Evolutionary conservation across 768 basidiomycete genomes (phyloP).

Genomic region (Rhizopogon vinicolor): DNA sequence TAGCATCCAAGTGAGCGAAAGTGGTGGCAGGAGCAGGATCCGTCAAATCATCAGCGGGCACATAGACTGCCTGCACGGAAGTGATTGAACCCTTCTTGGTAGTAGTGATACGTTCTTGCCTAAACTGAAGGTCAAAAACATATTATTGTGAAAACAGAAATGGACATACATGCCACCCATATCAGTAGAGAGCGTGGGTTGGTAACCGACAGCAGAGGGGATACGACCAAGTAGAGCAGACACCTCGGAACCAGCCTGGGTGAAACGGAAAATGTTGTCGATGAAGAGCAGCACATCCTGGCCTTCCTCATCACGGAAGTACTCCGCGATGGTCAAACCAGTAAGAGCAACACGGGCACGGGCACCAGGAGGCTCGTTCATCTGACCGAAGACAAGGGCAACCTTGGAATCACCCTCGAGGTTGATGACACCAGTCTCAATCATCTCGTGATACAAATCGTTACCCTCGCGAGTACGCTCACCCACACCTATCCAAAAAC

Average conservation of each 20-base stretch:
- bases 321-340: slow-evolving; percentile 98
- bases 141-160: neutral
- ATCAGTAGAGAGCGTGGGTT: slow-evolving; percentile 98
- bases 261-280: slow-evolving; percentile 99
- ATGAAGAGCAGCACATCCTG: slow-evolving; percentile 99
- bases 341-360: slow-evolving; percentile 99
- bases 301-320: slow-evolving; percentile 99
- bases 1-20: slow-evolving; percentile 99
- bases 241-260: slow-evolving; percentile 99
- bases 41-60: slow-evolving; percentile 99
- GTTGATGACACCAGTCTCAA: slow-evolving; percentile 99
- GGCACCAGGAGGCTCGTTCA: slow-evolving; percentile 99
- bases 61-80: slow-evolving; percentile 99
- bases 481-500: slow-evolving; percentile 73
- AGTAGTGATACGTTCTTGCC: slow-evolving; percentile 99
- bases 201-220: slow-evolving; percentile 99
- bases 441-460: slow-evolving; percentile 99
- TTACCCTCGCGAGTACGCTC: slow-evolving; percentile 99
- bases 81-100: slow-evolving; percentile 99
- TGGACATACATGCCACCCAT: slow-evolving; percentile 96
- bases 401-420: slow-evolving; percentile 99
- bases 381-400: slow-evolving; percentile 99
- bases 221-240: slow-evolving; percentile 99
- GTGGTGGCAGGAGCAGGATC: slow-evolving; percentile 99
- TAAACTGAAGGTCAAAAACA: slow-evolving; percentile 22